Conservation (phyloP, 2,329 filamentous ascomycete species). For the Verticillium nubilum region DNA sequence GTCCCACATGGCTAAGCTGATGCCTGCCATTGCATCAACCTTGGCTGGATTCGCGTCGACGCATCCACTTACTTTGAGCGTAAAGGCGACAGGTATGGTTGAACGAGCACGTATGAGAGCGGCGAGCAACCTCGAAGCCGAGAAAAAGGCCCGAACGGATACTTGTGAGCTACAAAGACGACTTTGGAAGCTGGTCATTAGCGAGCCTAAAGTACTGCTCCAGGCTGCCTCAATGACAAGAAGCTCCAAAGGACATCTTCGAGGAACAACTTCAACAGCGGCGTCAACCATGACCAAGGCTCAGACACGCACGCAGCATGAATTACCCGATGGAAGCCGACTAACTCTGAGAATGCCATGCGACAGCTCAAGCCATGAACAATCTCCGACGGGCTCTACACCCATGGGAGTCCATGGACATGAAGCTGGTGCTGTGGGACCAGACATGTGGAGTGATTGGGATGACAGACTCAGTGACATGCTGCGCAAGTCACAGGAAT, state of each 20-base stretch:
- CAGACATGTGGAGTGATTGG: neutral
- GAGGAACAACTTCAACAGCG: too few relatives aligned
- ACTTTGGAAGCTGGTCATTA: neutral
- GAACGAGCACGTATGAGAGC: neutral
- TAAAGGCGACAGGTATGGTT: neutral
- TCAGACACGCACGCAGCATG: neutral
- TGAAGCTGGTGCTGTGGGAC: neutral
- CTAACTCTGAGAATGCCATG: neutral
- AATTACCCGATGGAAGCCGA: neutral
- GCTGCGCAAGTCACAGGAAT: neutral
- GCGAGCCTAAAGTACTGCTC: neutral
- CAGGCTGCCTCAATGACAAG: neutral
- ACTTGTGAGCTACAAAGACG: neutral
- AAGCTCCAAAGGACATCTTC: too few relatives aligned
- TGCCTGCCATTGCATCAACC: conserved; percentile 22
- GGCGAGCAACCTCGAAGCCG: neutral
- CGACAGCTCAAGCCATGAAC: neutral
- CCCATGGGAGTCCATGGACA: neutral
- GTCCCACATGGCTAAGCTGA: conserved; percentile 15
- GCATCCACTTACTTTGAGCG: conserved; percentile 22
- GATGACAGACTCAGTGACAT: neutral
- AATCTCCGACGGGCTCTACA: neutral
- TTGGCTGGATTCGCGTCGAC: conserved; percentile 25
- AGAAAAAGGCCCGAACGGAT: neutral
- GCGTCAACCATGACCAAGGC: too few relatives aligned